Evolutionary conservation across 352 stramenopile genomes (phyloP).

Genomic region (Pythium rishiriense): DNA sequence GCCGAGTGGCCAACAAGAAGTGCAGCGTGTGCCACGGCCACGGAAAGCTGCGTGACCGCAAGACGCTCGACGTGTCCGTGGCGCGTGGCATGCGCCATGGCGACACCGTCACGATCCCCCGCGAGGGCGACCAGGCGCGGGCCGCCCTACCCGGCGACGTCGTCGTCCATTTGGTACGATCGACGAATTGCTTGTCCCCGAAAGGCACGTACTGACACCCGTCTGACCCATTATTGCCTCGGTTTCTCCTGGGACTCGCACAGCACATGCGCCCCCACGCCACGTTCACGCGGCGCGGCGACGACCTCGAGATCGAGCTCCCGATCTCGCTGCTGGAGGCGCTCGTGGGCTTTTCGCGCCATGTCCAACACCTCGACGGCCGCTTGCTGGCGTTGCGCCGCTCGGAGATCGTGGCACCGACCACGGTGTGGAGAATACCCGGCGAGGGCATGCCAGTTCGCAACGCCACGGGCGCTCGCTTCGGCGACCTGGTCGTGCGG

Average conservation of each 20-base stretch:
- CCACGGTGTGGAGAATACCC: slow-evolving; percentile 79
- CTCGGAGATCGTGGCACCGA: slow-evolving; percentile 76
- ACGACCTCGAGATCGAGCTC: slow-evolving; percentile 91
- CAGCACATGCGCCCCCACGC: slow-evolving; percentile 38
- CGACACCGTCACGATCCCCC: slow-evolving; percentile 31
- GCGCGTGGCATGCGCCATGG: slow-evolving; percentile 37
- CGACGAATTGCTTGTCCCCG: neutral
- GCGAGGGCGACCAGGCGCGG: slow-evolving; percentile 28
- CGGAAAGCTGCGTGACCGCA: slow-evolving; percentile 27
- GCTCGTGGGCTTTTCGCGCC: slow-evolving; percentile 88
- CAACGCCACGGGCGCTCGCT: slow-evolving; percentile 39
- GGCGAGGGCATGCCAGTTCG: slow-evolving; percentile 91
- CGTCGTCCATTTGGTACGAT: slow-evolving; percentile 34
- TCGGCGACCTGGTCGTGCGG: slow-evolving; percentile 88
- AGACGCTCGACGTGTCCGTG: slow-evolving; percentile 30
- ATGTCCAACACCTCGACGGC: slow-evolving; percentile 89
- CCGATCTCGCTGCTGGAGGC: slow-evolving; percentile 93
- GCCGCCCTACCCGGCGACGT: slow-evolving; percentile 31
- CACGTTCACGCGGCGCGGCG: slow-evolving; percentile 84
- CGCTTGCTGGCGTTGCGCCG: slow-evolving; percentile 78
- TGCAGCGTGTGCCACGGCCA: slow-evolving; percentile 37
- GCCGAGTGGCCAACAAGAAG: slow-evolving; percentile 39
- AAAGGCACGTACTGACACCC: neutral
- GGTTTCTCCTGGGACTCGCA: neutral
- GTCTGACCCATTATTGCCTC: neutral